These are phyloP conservation scores for Bothriochloa decipiens DNA, from an alignment of 176 grass and related monocot genomes.

Conservation along the genomic window DNA sequence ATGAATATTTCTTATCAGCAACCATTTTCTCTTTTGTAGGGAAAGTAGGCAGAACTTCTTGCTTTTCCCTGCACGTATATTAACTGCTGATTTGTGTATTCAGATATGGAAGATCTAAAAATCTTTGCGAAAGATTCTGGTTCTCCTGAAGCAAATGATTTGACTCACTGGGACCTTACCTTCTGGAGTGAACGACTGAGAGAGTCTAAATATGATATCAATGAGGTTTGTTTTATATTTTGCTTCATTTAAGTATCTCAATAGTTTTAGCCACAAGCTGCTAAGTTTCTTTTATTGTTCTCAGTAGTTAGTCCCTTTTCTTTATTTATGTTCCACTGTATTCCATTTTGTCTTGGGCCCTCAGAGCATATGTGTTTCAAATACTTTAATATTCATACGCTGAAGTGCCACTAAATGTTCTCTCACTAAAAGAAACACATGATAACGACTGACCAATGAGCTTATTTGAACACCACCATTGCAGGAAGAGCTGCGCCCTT, in stretches of 20 bases:
- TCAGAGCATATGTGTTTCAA: background rate
- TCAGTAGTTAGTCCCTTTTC: background rate
- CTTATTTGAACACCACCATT: slow-evolving; percentile 28
- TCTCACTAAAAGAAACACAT: slow-evolving; percentile 1
- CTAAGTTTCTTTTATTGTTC: background rate
- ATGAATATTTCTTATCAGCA: slow-evolving; percentile 10
- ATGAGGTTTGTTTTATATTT: slow-evolving; percentile 61
- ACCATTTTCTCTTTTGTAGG: background rate
- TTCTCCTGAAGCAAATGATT: slow-evolving; percentile 79
- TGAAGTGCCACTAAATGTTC: background rate
- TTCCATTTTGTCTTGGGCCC: background rate
- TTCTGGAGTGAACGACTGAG: slow-evolving; percentile 97
- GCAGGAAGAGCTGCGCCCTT: slow-evolving; percentile 92
- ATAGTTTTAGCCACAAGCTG: background rate
- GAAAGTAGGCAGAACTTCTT: slow-evolving; percentile 22
- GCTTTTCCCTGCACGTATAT: slow-evolving; percentile 7
- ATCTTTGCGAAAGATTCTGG: slow-evolving; percentile 65
- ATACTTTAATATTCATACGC: background rate
- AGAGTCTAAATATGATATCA: slow-evolving; percentile 93
- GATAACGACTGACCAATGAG: background rate
- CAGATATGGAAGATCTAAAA: slow-evolving; percentile 91
- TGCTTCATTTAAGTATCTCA: background rate
- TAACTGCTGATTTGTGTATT: slow-evolving; percentile 38
- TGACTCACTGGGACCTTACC: slow-evolving; percentile 78
- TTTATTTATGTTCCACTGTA: background rate